Conservation (phyloP, 345 rosid species). For the Aquilaria malaccensis region DNA sequence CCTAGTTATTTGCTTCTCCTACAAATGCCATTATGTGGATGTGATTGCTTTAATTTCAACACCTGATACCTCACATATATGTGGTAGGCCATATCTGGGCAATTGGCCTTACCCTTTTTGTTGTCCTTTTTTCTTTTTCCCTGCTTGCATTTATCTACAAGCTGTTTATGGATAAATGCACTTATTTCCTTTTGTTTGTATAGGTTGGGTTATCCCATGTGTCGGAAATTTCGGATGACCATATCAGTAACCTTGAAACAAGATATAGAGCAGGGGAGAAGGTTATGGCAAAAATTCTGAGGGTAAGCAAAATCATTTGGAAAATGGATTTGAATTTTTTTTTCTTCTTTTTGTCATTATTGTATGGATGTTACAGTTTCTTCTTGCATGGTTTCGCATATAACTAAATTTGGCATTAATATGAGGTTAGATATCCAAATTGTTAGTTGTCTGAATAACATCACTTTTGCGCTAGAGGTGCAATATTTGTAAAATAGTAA, state of each 20-base stretch:
- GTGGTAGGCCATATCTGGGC: not conserved
- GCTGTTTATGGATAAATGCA: not conserved
- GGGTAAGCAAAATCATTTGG: conserved; percentile 34
- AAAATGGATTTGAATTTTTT: not conserved
- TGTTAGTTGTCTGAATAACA: too few species aligned
- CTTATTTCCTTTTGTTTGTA: conserved; percentile 1
- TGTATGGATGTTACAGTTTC: not conserved
- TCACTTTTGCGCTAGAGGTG: too few species aligned
- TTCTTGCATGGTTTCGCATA: not conserved
- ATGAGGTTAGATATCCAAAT: not conserved
- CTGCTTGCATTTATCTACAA: not conserved
- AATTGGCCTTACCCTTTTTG: not conserved
- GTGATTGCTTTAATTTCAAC: not conserved
- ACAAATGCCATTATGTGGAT: not conserved
- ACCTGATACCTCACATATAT: not conserved
- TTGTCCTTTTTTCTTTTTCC: not conserved
- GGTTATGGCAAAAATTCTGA: conserved; percentile 70
- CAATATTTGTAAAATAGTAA: not conserved
- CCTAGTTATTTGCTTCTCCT: not conserved
- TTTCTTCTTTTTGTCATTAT: not conserved
- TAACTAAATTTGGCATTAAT: not conserved
- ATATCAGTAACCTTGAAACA: conserved; percentile 42
- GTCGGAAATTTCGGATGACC: conserved; percentile 72
- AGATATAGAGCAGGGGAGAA: conserved; percentile 70
- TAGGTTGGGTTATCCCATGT: conserved; percentile 95